A percentile compares a stretch with the other conserved stretches of the same genome.
phyloP scores from a whole-genome alignment of 2,329 filamentous ascomycete genomes.

The Bisporella sp. region DNA sequence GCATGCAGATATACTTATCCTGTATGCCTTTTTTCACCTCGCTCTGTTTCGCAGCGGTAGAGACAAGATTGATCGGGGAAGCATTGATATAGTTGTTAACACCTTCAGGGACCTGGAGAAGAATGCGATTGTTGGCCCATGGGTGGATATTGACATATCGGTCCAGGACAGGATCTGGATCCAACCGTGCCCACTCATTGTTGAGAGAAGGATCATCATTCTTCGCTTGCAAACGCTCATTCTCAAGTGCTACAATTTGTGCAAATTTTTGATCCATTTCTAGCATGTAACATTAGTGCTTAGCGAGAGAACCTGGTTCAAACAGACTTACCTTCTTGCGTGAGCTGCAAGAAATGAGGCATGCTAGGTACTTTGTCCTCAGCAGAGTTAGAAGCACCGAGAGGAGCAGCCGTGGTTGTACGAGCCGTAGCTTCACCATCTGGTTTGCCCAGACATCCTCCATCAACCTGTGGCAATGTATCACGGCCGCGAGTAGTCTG shows the following conservation, averaged over 20 bases:
- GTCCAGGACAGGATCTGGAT: slow-evolving; percentile 57
- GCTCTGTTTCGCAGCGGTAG: slow-evolving; percentile 25
- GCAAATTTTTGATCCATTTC: slow-evolving; percentile 54
- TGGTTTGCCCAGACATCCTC: slow-evolving; percentile 10
- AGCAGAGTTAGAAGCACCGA: neutral
- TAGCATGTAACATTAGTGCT: slow-evolving; percentile 23
- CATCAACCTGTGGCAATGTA: slow-evolving; percentile 12
- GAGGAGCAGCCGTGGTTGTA: neutral
- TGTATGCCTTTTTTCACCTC: slow-evolving; percentile 18
- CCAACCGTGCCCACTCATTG: slow-evolving; percentile 49
- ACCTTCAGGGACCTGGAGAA: slow-evolving; percentile 68
- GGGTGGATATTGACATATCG: slow-evolving; percentile 87
- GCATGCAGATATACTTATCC: slow-evolving; percentile 78
- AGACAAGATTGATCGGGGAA: slow-evolving; percentile 49
- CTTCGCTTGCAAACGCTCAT: slow-evolving; percentile 24
- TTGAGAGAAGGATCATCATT: slow-evolving; percentile 28
- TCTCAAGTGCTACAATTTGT: slow-evolving; percentile 53
- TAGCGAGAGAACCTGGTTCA: slow-evolving; percentile 1
- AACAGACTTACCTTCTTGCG: slow-evolving; percentile 37
- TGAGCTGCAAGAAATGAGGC: slow-evolving; percentile 46
- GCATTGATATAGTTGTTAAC: slow-evolving; percentile 78
- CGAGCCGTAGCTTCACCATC: neutral
- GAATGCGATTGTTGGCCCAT: slow-evolving; percentile 80
- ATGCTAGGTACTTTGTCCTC: slow-evolving; percentile 18
- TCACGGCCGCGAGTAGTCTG: neutral